These are phyloP conservation scores for Mitragyna speciosa DNA, from an alignment of 257 asterid genomes.

Conservation along the genomic window DNA sequence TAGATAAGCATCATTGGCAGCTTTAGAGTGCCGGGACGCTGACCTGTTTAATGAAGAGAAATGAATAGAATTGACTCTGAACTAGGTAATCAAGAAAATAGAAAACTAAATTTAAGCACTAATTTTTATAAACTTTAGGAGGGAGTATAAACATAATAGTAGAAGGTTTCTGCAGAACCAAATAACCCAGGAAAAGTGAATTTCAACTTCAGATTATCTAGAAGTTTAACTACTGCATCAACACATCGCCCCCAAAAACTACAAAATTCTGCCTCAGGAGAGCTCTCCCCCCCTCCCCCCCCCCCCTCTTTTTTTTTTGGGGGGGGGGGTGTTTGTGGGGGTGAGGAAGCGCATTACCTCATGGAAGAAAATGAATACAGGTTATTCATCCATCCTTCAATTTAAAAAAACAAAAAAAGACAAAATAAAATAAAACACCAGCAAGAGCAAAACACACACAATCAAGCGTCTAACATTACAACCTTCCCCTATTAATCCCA, in stretches of 20 bases:
- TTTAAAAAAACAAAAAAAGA: too few species aligned
- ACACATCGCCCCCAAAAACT: too few species aligned
- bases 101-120: not conserved
- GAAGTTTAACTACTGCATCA: too few species aligned
- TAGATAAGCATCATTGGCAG: constrained; percentile 64
- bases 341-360: too few species aligned
- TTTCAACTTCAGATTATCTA: not conserved
- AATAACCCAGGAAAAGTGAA: not conserved
- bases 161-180: not conserved
- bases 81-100: not conserved
- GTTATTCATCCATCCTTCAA: too few species aligned
- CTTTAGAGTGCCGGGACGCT: constrained; percentile 72
- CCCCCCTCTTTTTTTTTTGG: too few species aligned
- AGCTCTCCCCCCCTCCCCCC: too few species aligned
- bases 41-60: constrained; percentile 47
- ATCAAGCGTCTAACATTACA: not conserved
- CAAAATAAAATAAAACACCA: too few species aligned
- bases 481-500: not conserved
- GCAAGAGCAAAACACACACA: too few species aligned
- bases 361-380: too few species aligned
- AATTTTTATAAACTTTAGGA: not conserved
- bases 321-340: too few species aligned
- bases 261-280: too few species aligned
- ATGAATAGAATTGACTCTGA: not conserved
- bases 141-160: not conserved